Percentiles rank a stretch among this genome's conserved stretches.
phyloP scores from a whole-genome alignment of 768 basidiomycete species.

The Hygrophoropsis aurantiaca region DNA sequence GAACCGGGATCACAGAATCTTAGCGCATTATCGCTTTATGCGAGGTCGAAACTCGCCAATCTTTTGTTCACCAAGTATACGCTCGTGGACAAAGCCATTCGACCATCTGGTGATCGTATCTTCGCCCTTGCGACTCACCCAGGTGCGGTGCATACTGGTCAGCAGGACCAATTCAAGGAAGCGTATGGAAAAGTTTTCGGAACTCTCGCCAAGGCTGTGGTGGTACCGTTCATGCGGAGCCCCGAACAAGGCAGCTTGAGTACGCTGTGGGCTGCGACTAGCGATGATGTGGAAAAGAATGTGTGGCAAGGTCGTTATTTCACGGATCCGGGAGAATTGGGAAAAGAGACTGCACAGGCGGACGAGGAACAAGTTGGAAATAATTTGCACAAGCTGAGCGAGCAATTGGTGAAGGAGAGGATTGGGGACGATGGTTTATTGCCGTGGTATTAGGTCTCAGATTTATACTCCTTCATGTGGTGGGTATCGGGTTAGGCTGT shows the following conservation, averaged over 20 bases:
- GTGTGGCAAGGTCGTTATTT: constrained; percentile 27
- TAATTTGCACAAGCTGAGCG: constrained; percentile 31
- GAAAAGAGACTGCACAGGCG: constrained; percentile 21
- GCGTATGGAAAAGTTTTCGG: constrained; percentile 23
- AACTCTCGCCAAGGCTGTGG: constrained; percentile 16
- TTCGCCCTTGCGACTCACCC: constrained; percentile 27
- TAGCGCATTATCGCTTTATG: constrained; percentile 33
- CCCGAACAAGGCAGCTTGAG: constrained; percentile 24
- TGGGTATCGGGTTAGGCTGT: no score
- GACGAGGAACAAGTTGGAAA: constrained; percentile 22
- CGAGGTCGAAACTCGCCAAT: constrained; percentile 41
- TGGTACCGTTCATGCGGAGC: constrained; percentile 26
- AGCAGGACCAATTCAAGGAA: constrained; percentile 26
- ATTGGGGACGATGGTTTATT: constrained; percentile 21
- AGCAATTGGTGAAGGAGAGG: constrained; percentile 23
- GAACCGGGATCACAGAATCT: constrained; percentile 19
- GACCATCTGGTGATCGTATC: constrained; percentile 17
- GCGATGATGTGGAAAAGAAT: constrained; percentile 20
- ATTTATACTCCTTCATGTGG: no score
- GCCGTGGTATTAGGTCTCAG: constrained; percentile 22
- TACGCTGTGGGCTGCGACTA: constrained; percentile 33
- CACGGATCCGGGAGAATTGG: constrained; percentile 18
- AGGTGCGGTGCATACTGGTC: constrained; percentile 25
- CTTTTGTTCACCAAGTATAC: constrained; percentile 36
- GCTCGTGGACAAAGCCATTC: constrained; percentile 24